Conservation (phyloP, 352 stramenopile genomes). For the Phytopythium chamaehyphon region DNA sequence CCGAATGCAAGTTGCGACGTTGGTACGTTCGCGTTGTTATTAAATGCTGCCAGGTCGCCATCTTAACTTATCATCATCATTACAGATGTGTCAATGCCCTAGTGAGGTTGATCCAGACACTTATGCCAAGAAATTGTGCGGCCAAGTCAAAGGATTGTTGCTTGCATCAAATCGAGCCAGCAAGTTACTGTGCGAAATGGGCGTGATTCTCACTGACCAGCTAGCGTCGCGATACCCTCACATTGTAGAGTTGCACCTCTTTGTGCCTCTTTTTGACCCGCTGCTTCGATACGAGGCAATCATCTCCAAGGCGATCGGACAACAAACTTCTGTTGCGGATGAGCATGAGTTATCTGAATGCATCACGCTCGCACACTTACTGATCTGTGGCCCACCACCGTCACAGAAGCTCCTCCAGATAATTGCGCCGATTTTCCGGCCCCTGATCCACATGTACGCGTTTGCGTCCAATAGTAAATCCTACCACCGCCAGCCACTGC, state of each 20-base stretch:
- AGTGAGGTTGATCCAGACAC: slow-evolving; percentile 25
- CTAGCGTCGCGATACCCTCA: slow-evolving; percentile 34
- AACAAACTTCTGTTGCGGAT: slow-evolving; percentile 13
- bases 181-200: slow-evolving; percentile 73
- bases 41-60: too few species aligned
- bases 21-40: slow-evolving; percentile 22
- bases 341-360: slow-evolving; percentile 51
- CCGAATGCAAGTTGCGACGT: slow-evolving; percentile 69
- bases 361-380: slow-evolving; percentile 42
- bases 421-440: slow-evolving; percentile 45
- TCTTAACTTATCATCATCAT: background rate
- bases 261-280: slow-evolving; percentile 50
- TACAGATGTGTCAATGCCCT: slow-evolving; percentile 66
- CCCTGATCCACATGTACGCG: slow-evolving; percentile 65
- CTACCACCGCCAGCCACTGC: slow-evolving; percentile 37
- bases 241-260: slow-evolving; percentile 49
- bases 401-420: slow-evolving; percentile 45
- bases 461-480: slow-evolving; percentile 71
- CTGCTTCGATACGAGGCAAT: slow-evolving; percentile 51
- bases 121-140: slow-evolving; percentile 47
- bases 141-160: slow-evolving; percentile 54
- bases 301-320: slow-evolving; percentile 12
- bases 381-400: slow-evolving; percentile 66
- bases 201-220: slow-evolving; percentile 55
- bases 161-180: slow-evolving; percentile 43